A percentile compares a stretch with the other conserved stretches of the same genome.
Conservation (phyloP, 2,329 filamentous ascomycete genomes). For the Cladosporium sp. region DNA sequence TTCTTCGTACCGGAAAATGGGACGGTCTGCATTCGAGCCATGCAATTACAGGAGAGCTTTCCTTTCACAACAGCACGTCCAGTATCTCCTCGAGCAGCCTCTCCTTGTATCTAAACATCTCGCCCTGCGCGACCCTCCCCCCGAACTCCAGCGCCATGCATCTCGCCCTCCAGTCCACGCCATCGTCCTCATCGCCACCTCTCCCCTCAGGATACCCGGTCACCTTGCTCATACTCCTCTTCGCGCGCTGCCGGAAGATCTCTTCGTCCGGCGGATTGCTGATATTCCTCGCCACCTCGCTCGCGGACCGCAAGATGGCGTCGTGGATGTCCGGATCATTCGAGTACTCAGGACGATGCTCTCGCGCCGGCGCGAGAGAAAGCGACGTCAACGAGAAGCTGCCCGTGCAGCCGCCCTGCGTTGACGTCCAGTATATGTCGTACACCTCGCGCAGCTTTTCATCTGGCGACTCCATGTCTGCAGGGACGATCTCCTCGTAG, state of each 20-base stretch:
- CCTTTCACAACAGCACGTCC: slow-evolving; percentile 14
- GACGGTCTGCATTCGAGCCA: neutral
- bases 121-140: slow-evolving; percentile 25
- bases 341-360: neutral
- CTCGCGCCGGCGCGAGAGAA: slow-evolving; percentile 12
- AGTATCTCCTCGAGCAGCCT: slow-evolving; percentile 26
- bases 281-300: slow-evolving; percentile 10
- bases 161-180: slow-evolving; percentile 27
- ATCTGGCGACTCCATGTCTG: slow-evolving; percentile 15
- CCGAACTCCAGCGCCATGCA: slow-evolving; percentile 28
- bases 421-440: slow-evolving; percentile 39
- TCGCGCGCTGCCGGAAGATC: neutral
- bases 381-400: slow-evolving; percentile 40
- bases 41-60: neutral
- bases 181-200: slow-evolving; percentile 14
- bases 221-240: neutral
- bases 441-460: slow-evolving; percentile 39
- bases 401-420: slow-evolving; percentile 33
- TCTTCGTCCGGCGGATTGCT: slow-evolving; percentile 5
- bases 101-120: slow-evolving; percentile 27
- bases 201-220: neutral
- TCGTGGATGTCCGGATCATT: slow-evolving; percentile 7
- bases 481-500: slow-evolving; percentile 28
- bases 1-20: neutral
- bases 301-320: neutral